Evolutionary conservation across 495 filamentous ascomycete species (phyloP).

Genomic region (Halenospora varia): DNA sequence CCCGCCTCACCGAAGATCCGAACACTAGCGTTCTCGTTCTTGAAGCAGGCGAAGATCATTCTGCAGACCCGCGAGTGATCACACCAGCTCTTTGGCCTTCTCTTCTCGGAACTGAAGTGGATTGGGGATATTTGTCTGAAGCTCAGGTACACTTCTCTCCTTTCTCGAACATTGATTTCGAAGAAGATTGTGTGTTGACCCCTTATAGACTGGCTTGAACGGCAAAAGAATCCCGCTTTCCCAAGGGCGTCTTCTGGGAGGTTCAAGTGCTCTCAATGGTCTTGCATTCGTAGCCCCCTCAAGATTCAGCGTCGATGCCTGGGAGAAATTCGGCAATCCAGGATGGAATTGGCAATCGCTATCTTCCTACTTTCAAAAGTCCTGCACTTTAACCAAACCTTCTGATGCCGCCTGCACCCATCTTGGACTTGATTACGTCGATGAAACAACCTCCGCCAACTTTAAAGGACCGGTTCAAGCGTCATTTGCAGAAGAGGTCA

Average conservation of each 20-base stretch:
- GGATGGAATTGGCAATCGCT: constrained; percentile 35
- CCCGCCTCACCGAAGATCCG: constrained; percentile 40
- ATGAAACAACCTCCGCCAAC: constrained; percentile 27
- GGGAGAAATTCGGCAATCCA: constrained; percentile 32
- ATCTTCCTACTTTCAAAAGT: constrained; percentile 36
- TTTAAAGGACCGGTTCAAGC: constrained; percentile 35
- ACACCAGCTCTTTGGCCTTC: constrained; percentile 38
- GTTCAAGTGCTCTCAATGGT: constrained; percentile 31
- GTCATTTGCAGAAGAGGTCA: constrained; percentile 34
- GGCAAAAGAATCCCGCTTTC: constrained; percentile 4
- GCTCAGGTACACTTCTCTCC: constrained; percentile 37
- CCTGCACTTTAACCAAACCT: constrained; percentile 30
- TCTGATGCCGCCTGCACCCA: constrained; percentile 26
- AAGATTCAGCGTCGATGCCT: no score
- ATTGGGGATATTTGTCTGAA: constrained; percentile 45
- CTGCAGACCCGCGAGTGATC: constrained; percentile 38
- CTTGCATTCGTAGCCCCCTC: no score
- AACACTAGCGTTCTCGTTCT: constrained; percentile 40
- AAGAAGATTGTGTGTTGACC: not conserved
- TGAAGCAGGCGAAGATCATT: constrained; percentile 47
- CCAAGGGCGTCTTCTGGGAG: constrained; percentile 2
- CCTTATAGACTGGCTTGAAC: constrained; percentile 5
- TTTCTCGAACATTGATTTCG: constrained; percentile 1
- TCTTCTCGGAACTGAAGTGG: constrained; percentile 41
- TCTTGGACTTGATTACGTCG: constrained; percentile 30